Conservation (phyloP, 1,284 basidiomycete species). For the Naganishia cerealis region DNA sequence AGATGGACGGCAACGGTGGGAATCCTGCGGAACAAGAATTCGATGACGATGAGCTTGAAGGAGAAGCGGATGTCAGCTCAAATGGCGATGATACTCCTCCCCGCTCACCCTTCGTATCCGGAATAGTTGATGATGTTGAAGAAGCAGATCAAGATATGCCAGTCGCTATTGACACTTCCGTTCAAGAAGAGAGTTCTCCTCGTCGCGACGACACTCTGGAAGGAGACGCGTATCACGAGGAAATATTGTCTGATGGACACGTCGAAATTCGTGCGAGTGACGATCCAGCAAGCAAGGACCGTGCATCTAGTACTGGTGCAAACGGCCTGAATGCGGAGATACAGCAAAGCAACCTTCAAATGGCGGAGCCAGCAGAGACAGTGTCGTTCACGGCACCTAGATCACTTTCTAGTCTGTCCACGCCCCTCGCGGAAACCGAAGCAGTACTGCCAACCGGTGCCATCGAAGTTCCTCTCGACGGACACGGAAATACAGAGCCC, state of each 20-base stretch:
- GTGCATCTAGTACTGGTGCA: neutral
- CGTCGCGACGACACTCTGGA: neutral
- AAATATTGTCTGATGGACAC: neutral
- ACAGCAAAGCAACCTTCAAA: neutral
- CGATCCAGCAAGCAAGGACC: neutral
- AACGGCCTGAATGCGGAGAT: neutral
- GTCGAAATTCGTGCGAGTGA: neutral
- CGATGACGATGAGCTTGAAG: neutral
- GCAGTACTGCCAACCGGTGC: neutral
- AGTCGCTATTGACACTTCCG: neutral
- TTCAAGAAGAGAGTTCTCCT: neutral
- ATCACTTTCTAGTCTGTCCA: neutral
- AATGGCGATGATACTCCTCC: neutral
- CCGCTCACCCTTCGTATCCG: neutral
- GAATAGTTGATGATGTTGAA: neutral
- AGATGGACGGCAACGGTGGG: neutral
- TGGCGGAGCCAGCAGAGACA: neutral
- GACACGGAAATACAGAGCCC: neutral
- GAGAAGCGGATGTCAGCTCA: conserved; percentile 10
- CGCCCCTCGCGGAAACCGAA: neutral
- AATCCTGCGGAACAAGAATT: neutral
- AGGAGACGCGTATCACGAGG: neutral
- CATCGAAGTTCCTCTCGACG: neutral
- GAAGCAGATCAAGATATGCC: neutral
- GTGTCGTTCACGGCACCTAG: neutral